Base-by-base conservation (phyloP, 768 basidiomycete genomes). In the Calocera viscosa region DNA sequence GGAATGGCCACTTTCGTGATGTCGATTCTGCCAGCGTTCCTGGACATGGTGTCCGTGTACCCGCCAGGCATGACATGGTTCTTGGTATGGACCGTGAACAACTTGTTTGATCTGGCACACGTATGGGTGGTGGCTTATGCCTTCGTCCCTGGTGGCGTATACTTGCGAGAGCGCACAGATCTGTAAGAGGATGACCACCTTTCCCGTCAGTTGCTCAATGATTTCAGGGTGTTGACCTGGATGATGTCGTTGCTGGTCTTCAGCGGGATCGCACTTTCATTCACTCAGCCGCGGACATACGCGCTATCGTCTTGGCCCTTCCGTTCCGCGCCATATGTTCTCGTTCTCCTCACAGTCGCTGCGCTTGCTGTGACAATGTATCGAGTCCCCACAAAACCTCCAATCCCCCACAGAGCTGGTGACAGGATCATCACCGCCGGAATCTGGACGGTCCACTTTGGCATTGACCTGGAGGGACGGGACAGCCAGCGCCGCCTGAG, bases 361-460 rank as follows among this genome's bases (percentile, higher is more conserved):
- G 84, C 87, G 17, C 74, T 86, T 30, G 73, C 85, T 12, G 78
- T 80, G 17, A 82, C 86, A 1, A 68, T 86, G 5, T 83, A 84
- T 66, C 80, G 80, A 24, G 79, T 82, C 71, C 87, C 89, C 0
- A 73, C 74, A 1, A 66, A 72, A 0, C 74, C 80, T 19, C 83
- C 86, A 0, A 75, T 73, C 28, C 86, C 89, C 1, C 85, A 84
- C 75, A 84, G 84, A 65, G 77, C 84, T 30, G 84, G 83, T 1
- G 80, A 85, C 17, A 79, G 88, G 33, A 80, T 89, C n/a, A 78
- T 93, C 47, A 87, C 85, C 22, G 86, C 88, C 2, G 92, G 89
- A 1, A 91, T 94, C 32, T 94, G 91, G 92, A 91, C 93, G 0
- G 81, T 95, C 28, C 93, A 95, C 74, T 95, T 95, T 73, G 93